Evolutionary conservation across 352 stramenopile species (phyloP), one percentile per base, ranked within the genome.

Genomic region (Phytopythium helicoides): DNA sequence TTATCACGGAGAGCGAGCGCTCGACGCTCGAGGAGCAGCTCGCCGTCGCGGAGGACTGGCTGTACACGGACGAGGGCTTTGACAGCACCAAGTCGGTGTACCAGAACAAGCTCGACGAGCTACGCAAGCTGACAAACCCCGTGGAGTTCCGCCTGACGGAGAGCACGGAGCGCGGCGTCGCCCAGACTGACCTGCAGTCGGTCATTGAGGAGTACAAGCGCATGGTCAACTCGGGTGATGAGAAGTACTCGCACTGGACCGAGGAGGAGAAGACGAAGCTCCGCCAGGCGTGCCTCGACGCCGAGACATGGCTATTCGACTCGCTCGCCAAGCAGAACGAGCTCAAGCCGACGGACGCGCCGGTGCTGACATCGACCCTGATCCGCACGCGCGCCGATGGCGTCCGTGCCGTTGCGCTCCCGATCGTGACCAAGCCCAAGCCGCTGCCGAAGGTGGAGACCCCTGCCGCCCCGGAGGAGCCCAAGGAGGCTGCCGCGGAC

Each of bases 11-110:
- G n/a, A 70, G 80, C 42, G 96, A 98, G 72, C 93, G 92, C 66
- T 58, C 58, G 38, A 77, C 68, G 21, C 92, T 99, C 41, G 81
- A 95, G 40, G 68, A 84, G 10, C 78, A 95, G 61, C 77, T 99
- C 16, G 79, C 92, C 38, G 86, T 85, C n/a, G 86, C 79, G 33
- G 96, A 99, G 68, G 96, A 99, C 68, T 99, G 97, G 97, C 65
- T 99, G 46, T 99, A 99, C 80, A 96, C 97, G 66, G 97, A 99
- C 66, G 95, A 98, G 60, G 97, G 97, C 47, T 99, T 99, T 55
- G 97, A 99, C 74, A 97, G 92, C 54, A 97, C 82, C 52, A 99
- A 99, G 73, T 97, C 90, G 47, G 89, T 98, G 25, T 99, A 99
- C 76, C 79, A 95, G 47, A 71, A 68, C 25, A 99, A 99, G 77